These are phyloP conservation scores for Kwoniella sp. DNA, from an alignment of 768 basidiomycete species.

Conservation along the genomic window DNA sequence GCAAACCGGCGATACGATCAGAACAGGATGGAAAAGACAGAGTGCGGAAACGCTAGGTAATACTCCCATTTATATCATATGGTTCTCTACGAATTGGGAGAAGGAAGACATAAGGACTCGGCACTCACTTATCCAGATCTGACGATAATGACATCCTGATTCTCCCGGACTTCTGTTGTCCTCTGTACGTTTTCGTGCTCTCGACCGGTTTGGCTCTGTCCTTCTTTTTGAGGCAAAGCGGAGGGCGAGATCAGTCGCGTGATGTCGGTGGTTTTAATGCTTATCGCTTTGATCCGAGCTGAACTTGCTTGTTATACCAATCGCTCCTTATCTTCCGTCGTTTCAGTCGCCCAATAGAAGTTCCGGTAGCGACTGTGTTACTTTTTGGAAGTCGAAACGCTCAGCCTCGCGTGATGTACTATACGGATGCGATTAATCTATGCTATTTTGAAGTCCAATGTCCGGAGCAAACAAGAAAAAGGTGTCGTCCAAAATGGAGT, in stretches of 20 bases:
- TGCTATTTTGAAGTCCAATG: too few species aligned
- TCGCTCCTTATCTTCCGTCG: too few species aligned
- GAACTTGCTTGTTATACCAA: not conserved
- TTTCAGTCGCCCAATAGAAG: too few species aligned
- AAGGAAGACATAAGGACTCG: not conserved
- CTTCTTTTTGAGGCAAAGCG: not conserved
- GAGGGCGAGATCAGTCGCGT: not conserved
- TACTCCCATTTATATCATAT: not conserved
- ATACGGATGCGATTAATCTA: too few species aligned
- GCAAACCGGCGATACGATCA: too few species aligned
- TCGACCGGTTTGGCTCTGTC: too few species aligned
- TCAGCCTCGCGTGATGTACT: too few species aligned
- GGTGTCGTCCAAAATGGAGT: too few species aligned
- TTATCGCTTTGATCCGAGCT: not conserved
- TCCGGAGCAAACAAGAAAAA: too few species aligned
- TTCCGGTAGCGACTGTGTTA: too few species aligned
- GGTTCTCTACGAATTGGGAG: too few species aligned
- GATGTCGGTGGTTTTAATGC: not conserved
- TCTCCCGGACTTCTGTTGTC: not conserved
- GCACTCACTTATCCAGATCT: slow-evolving; percentile 49
- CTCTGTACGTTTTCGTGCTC: not conserved
- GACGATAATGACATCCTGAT: slow-evolving; percentile 37
- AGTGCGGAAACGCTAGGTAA: not conserved
- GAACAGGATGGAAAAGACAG: not conserved
- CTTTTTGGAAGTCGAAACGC: too few species aligned